Evolutionary conservation across 805 yeast species (phyloP).

Genomic region (Saccharomyces paradoxus): DNA sequence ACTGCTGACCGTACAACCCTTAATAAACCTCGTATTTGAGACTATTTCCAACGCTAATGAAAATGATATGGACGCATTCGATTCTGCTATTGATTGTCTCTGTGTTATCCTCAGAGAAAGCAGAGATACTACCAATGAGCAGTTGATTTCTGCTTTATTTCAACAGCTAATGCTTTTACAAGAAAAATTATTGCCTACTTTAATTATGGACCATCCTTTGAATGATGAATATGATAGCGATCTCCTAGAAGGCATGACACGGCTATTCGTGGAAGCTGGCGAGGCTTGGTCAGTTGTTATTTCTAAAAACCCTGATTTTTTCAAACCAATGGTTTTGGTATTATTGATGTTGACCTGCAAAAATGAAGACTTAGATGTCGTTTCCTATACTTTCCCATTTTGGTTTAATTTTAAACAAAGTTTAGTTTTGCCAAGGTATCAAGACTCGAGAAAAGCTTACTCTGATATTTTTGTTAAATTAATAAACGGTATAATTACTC

Average conservation of each 20-base stretch:
- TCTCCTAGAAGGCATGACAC: constrained; percentile 57
- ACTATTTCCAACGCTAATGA: constrained; percentile 41
- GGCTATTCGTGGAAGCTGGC: constrained; percentile 84
- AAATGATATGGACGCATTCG: constrained; percentile 48
- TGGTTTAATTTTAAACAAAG: constrained; percentile 80
- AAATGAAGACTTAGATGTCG: constrained; percentile 80
- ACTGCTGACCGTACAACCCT: constrained; percentile 53
- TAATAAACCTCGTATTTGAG: constrained; percentile 61
- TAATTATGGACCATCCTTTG: constrained; percentile 4
- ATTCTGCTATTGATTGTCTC: constrained; percentile 80
- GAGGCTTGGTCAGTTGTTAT: constrained; percentile 90
- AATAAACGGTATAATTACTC: constrained; percentile 42
- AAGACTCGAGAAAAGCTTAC: constrained; percentile 20
- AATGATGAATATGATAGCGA: constrained; percentile 49
- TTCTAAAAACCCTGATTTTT: constrained; percentile 60
- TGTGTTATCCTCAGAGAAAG: constrained; percentile 76
- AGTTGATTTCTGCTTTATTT: constrained; percentile 57
- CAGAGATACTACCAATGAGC: constrained; percentile 58
- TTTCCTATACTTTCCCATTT: constrained; percentile 83
- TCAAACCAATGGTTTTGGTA: constrained; percentile 65
- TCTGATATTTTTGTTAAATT: constrained; percentile 19
- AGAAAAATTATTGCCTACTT: constrained; percentile 38
- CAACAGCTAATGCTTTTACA: constrained; percentile 58
- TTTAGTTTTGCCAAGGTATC: constrained; percentile 29
- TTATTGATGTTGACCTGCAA: constrained; percentile 62